Base-by-base conservation (phyloP, 257 asterid species). In the Nicotiana sylvestris region DNA sequence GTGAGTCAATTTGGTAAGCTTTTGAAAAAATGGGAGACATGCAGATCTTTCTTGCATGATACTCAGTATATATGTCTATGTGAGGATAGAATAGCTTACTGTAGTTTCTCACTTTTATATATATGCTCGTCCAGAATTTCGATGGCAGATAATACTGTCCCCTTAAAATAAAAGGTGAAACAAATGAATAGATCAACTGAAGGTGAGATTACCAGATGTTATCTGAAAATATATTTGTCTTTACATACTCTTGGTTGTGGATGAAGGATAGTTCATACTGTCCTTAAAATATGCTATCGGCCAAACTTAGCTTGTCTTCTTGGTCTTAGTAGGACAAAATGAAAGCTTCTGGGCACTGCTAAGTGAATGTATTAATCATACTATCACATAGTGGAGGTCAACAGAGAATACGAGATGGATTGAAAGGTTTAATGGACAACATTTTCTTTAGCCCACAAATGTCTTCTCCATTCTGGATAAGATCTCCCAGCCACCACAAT, bases 321-420 rank as follows among this genome's bases (percentile, higher is more conserved):
- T 70, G 60, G 78, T 43, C 78, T 70, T 70, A 43, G 78, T 21
- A 70, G n/a, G 78, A 39, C 35, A 69, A 69, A 70, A 70, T 43
- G 78, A 43, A 70, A 70, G 57, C 78, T 70, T 43, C 18, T 1
- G 12, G 12, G 35, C 58, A 43, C 61, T 21, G 78, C 57, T 69
- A 39, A 39, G 33, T 39, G 57, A 69, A 69, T 17, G 77, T 68
- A 21, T 57, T 11, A 53, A 21, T 35, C 58, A 43, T 43, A 21
- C 15, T 72, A 72, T 72, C 78, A 43, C 18, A 43, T 12, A 25
- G n/a, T 6, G 57, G 25, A 57, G 78, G 11, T 21, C 3, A 11
- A 33, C 78, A 43, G 60, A 43, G 78, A 46, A 70, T 70, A 70
- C 60, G 0, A 57, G 78, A 70, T 43, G n/a, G 60, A 70, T 43